Evolutionary conservation across 805 yeast genomes (phyloP), one percentile per base, ranked within the genome.

Genomic region (Starmerella davenportii): DNA sequence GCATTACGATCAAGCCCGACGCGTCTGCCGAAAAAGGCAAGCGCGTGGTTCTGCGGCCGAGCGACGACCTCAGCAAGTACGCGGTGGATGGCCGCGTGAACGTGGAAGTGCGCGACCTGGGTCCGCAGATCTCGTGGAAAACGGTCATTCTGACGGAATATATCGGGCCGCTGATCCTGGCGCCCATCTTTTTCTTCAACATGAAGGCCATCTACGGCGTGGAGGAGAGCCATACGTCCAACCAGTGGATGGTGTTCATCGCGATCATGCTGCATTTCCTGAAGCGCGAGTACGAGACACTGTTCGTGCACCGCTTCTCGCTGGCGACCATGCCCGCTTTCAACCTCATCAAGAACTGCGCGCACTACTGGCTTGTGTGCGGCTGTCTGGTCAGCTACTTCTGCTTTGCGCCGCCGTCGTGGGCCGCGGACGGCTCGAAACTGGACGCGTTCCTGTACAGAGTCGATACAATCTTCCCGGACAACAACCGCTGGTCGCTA

Each of bases 111-210:
- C 85, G 87, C 57, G 98, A 87, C 54, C 64, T 87, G 44, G 98
- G 98, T 17, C 84, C 85, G 1, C 98, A 90, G 60, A 72, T 90
- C 42, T 74, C 76, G 4, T 90, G 95, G 95, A 70, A 79, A 60
- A 69, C 82, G 3, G 96, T 87, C n/a, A 90, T 75, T 54, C 50
- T 81, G 38, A 62, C 81, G 46, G 98, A 90, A 61, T 90, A 90
- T 56, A 49, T 79, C 15, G 96, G 96, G 2, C 98, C 98, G 8
- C 62, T 90, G 40, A 34, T 85, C 30, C 66, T 87, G 51, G 95
- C 85, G 57, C 69, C 81, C 1, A 40, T 81, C 15, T 62, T 79
- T 39, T 65, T 57, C 39, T 55, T 60, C 35, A 30, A 39, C 14
- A 69, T 41, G 50, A 49, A 36, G 41, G 44, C 42, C 16, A 39